Evolutionary conservation across 805 yeast genomes (phyloP).

Genomic region (Kockiozyma suomiensis): DNA sequence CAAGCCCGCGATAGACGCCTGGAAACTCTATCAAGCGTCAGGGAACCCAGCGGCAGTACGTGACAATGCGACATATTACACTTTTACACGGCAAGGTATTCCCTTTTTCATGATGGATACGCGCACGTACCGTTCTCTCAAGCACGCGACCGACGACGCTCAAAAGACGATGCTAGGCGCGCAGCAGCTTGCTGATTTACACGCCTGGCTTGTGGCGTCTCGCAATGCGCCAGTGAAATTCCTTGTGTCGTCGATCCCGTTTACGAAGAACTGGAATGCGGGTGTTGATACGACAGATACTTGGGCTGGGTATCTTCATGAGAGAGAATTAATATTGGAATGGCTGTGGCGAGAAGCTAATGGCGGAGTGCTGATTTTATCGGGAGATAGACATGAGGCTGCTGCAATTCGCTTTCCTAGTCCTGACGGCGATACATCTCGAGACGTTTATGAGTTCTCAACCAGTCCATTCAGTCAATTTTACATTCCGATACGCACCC

Average conservation of each 20-base stretch:
- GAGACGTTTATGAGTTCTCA: slow-evolving; percentile 35
- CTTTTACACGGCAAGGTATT: slow-evolving; percentile 33
- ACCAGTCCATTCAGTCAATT: slow-evolving; percentile 36
- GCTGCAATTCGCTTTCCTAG: slow-evolving; percentile 37
- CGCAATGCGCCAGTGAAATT: slow-evolving; percentile 33
- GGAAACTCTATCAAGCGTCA: slow-evolving; percentile 32
- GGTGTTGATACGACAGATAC: slow-evolving; percentile 32
- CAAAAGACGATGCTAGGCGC: slow-evolving; percentile 36
- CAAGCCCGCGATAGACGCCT: slow-evolving; percentile 29
- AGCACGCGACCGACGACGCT: slow-evolving; percentile 26
- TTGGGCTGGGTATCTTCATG: slow-evolving; percentile 37
- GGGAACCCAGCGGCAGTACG: slow-evolving; percentile 35
- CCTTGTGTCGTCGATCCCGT: slow-evolving; percentile 36
- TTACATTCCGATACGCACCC: slow-evolving; percentile 33
- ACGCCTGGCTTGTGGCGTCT: slow-evolving; percentile 29
- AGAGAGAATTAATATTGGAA: slow-evolving; percentile 24
- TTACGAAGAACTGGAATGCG: slow-evolving; percentile 35
- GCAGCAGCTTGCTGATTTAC: slow-evolving; percentile 29
- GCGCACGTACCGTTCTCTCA: slow-evolving; percentile 32
- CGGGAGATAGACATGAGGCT: slow-evolving; percentile 38
- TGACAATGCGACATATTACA: slow-evolving; percentile 26
- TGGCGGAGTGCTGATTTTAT: slow-evolving; percentile 29
- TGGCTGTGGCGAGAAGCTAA: slow-evolving; percentile 26
- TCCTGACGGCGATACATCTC: slow-evolving; percentile 11
- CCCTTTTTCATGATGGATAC: slow-evolving; percentile 36